phyloP scores from a whole-genome alignment of 768 basidiomycete species.

The Pisolithus orientalis region DNA sequence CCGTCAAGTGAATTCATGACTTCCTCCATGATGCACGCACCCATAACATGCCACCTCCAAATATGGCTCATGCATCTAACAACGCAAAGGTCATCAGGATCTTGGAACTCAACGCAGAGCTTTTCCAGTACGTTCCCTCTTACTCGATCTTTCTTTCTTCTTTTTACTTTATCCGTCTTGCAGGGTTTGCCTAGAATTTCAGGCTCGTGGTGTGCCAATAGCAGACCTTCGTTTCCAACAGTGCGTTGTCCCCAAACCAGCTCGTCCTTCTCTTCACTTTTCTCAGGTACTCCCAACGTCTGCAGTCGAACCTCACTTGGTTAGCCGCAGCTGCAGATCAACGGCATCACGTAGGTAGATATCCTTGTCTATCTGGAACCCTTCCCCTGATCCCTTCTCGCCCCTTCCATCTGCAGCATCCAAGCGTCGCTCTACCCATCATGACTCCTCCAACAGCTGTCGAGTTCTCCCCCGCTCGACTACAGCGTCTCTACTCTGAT shows the following conservation, averaged over 20 bases:
- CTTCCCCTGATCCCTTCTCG: constrained; percentile 2
- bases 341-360: constrained; percentile 39
- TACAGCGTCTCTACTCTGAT: constrained; percentile 58
- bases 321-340: constrained; percentile 63
- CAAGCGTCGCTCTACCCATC: constrained; percentile 41
- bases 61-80: constrained; percentile 5
- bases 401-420: constrained; percentile 18
- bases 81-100: constrained; percentile 49
- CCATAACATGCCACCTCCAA: constrained; percentile 16
- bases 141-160: neutral
- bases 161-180: constrained; percentile 2
- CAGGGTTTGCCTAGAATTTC: constrained; percentile 60
- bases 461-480: constrained; percentile 51
- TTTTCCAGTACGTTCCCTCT: constrained; percentile 49
- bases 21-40: constrained; percentile 20
- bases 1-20: constrained; percentile 23
- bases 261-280: constrained; percentile 4
- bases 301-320: constrained; percentile 70
- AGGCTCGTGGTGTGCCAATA: constrained; percentile 41
- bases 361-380: neutral
- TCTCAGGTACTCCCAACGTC: constrained; percentile 49
- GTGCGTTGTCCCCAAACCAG: constrained; percentile 34
- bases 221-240: constrained; percentile 49
- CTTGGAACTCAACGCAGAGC: constrained; percentile 62
- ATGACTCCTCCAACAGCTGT: constrained; percentile 51